These are phyloP conservation scores for Ceratobasidium sp. DNA, from an alignment of 1,284 basidiomycete species.

Conservation along the genomic window DNA sequence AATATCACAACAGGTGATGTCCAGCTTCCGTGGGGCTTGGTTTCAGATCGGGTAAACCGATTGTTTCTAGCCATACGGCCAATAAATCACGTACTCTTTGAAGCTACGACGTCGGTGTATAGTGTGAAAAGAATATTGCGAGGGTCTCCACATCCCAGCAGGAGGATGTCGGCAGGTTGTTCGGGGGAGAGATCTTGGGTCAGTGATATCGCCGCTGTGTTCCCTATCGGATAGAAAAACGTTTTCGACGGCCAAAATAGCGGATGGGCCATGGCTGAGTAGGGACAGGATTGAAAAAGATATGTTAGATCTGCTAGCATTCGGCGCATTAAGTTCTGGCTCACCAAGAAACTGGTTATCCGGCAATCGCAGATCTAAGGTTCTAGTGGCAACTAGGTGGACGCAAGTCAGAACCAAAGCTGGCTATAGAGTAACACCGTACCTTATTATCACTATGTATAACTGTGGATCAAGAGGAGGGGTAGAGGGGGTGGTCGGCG, in stretches of 20 bases:
- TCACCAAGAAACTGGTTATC: no score
- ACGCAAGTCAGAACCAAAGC: no score
- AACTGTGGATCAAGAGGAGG: no score
- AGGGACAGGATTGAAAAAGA: no score
- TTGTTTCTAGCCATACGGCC: background rate
- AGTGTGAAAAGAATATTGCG: constrained; percentile 26
- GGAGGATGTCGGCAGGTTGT: constrained; percentile 17
- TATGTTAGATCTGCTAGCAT: no score
- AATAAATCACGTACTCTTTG: background rate
- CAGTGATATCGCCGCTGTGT: background rate
- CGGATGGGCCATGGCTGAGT: constrained; percentile 41
- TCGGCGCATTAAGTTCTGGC: no score
- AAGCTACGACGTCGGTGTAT: background rate
- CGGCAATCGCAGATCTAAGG: no score
- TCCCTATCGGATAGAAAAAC: constrained; percentile 5
- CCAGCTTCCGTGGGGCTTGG: constrained; percentile 59
- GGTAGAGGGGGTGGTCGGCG: no score
- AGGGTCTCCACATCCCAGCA: constrained; percentile 10
- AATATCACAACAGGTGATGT: constrained; percentile 70
- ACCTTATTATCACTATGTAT: no score
- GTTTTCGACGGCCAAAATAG: constrained; percentile 51
- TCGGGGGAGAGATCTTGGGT: constrained; percentile 35
- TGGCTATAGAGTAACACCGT: no score
- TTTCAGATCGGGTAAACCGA: background rate
- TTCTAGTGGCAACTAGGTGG: no score